A percentile compares a stretch with the other conserved stretches of the same genome.
Conservation (phyloP, 208 protist genomes). For the Leishmania tropica region DNA sequence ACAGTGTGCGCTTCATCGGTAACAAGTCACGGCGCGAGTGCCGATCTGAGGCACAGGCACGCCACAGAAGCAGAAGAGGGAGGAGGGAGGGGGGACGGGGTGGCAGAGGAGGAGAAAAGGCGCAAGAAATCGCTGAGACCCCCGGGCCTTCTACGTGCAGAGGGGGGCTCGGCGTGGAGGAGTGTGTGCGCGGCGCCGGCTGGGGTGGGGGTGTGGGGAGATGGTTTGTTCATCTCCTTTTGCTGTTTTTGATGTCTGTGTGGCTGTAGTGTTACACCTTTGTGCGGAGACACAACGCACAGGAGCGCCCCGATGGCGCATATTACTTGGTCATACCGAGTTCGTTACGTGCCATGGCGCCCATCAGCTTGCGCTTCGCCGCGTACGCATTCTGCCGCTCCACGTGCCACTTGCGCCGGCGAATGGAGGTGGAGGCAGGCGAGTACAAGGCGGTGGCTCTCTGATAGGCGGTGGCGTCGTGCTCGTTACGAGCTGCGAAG, state of each 20-base stretch:
- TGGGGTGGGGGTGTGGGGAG: neutral
- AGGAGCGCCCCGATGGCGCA: too few relatives aligned
- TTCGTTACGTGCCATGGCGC: constrained; percentile 23
- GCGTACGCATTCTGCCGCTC: constrained; percentile 44
- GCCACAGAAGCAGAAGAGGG: neutral
- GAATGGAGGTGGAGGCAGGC: constrained; percentile 35
- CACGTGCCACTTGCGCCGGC: constrained; percentile 47
- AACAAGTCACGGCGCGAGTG: neutral
- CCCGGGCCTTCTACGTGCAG: neutral
- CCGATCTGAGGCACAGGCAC: neutral
- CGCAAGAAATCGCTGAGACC: too few relatives aligned
- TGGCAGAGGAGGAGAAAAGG: neutral
- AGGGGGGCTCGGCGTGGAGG: neutral
- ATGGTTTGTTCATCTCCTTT: neutral
- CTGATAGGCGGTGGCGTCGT: constrained; percentile 40
- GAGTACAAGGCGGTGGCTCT: constrained; percentile 57
- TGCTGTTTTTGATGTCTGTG: neutral
- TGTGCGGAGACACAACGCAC: neutral
- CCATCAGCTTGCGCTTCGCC: constrained; percentile 40
- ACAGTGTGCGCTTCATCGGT: constrained; percentile 38
- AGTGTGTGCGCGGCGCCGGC: neutral
- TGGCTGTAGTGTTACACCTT: neutral
- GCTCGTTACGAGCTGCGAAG: constrained; percentile 50
- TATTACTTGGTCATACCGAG: constrained; percentile 32
- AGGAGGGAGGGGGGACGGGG: neutral